Conservation (phyloP, 768 basidiomycete genomes). For the Boletus huronensis region DNA sequence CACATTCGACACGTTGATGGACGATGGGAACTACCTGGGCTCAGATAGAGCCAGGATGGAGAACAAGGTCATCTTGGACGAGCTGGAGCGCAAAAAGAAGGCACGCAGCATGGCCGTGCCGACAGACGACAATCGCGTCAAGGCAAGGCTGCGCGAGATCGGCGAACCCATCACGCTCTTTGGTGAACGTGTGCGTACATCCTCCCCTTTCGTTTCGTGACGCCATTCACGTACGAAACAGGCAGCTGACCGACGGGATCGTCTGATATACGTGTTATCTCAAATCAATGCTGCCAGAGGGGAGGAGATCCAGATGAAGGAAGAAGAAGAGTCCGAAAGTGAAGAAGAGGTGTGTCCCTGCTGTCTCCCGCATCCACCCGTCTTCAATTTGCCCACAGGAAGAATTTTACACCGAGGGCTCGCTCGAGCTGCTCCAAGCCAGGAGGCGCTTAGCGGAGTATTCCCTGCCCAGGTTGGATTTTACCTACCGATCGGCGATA, state of each 20-base stretch:
- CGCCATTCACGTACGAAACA: conserved; percentile 33
- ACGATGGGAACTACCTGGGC: conserved; percentile 74
- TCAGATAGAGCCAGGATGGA: conserved; percentile 73
- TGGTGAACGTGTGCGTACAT: conserved; percentile 85
- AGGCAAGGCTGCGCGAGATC: conserved; percentile 83
- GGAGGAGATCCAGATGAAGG: conserved; percentile 72
- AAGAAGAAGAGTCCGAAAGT: conserved; percentile 63
- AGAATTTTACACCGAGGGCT: conserved; percentile 94
- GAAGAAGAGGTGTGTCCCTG: conserved; percentile 65
- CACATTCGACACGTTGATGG: conserved; percentile 69
- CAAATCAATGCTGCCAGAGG: conserved; percentile 90
- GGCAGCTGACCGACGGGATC: conserved; percentile 95
- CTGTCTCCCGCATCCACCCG: neutral
- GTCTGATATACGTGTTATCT: conserved; percentile 90
- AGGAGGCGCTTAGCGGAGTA: conserved; percentile 86
- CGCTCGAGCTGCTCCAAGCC: conserved; percentile 81
- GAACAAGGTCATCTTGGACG: conserved; percentile 86
- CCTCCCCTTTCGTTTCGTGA: neutral
- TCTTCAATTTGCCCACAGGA: conserved; percentile 44
- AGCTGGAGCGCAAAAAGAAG: conserved; percentile 97
- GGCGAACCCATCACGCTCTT: conserved; percentile 98
- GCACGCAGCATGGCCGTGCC: conserved; percentile 92
- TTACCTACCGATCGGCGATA: conserved; percentile 51
- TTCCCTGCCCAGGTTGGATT: conserved; percentile 91
- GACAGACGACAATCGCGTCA: conserved; percentile 93